Percentiles rank a stretch among this genome's conserved stretches.
Conservation (phyloP, 2,329 filamentous ascomycete species). For the Achaetomium macrosporum region DNA sequence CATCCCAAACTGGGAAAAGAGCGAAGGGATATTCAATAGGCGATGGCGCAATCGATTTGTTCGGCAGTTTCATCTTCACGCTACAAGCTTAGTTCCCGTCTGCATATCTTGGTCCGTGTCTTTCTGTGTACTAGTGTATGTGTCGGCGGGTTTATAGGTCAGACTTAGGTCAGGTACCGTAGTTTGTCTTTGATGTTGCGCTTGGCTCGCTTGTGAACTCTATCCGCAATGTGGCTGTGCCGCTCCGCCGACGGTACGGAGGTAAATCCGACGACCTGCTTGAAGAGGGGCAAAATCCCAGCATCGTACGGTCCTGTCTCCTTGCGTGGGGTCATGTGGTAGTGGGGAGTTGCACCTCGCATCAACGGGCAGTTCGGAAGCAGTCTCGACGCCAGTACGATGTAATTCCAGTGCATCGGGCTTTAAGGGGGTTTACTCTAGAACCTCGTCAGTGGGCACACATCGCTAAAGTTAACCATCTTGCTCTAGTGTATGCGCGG, state of each 20-base stretch:
- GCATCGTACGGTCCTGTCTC: not conserved
- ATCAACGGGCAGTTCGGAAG: not conserved
- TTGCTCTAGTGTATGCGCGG: not conserved
- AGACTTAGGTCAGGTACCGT: no score
- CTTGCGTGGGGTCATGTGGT: not conserved
- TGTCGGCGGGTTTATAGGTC: not conserved
- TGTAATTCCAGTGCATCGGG: not conserved
- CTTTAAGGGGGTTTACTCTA: not conserved
- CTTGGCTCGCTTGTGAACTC: constrained; percentile 8
- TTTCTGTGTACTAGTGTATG: no score
- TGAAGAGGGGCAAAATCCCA: not conserved
- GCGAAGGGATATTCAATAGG: not conserved
- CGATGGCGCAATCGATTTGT: constrained; percentile 9
- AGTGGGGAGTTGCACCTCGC: constrained; percentile 1
- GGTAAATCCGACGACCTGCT: not conserved
- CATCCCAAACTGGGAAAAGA: not conserved
- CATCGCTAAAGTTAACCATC: not conserved
- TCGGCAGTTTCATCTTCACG: constrained; percentile 15
- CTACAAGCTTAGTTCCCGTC: constrained; percentile 5
- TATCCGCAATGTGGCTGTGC: constrained; percentile 10
- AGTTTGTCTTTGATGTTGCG: not conserved
- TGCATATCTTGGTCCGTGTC: no score
- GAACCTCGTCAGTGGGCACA: no score
- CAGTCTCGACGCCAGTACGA: not conserved
- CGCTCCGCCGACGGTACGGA: not conserved